Conservation (phyloP, 148 eudicot genomes). For the Nyssa sinensis region DNA sequence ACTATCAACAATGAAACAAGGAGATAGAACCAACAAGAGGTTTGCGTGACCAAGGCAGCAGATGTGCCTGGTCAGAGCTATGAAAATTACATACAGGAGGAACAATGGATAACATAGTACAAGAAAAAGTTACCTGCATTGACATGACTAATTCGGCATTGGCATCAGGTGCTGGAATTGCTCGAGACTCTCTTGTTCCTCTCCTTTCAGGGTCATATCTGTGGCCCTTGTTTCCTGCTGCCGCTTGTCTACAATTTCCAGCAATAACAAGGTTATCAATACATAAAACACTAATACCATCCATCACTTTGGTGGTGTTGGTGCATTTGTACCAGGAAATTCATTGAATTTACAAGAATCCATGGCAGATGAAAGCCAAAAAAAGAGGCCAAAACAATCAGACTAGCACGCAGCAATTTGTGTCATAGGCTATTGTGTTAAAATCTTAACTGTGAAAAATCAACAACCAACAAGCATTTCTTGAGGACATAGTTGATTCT, state of each 20-base stretch:
- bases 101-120: not conserved
- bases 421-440: not conserved
- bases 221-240: conserved; percentile 61
- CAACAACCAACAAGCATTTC: conserved; percentile 8
- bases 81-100: too few relatives aligned
- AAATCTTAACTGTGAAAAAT: not conserved
- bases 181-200: conserved; percentile 73
- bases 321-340: not conserved
- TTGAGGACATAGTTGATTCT: not conserved
- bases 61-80: too few relatives aligned
- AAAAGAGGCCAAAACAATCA: not conserved
- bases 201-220: conserved; percentile 61
- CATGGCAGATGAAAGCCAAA: not conserved
- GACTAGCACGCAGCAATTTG: not conserved
- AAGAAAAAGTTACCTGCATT: conserved; percentile 58
- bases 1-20: not conserved
- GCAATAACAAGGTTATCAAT: not conserved
- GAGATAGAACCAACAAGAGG: not conserved
- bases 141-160: conserved; percentile 83
- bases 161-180: conserved; percentile 90
- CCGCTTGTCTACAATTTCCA: conserved; percentile 57
- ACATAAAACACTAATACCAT: not conserved
- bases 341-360: not conserved
- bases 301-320: not conserved
- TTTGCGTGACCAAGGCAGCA: not conserved